Evolutionary conservation across 2,329 filamentous ascomycete genomes (phyloP), one percentile per base, ranked within the genome.

Genomic region (Hypocrella siamensis): DNA sequence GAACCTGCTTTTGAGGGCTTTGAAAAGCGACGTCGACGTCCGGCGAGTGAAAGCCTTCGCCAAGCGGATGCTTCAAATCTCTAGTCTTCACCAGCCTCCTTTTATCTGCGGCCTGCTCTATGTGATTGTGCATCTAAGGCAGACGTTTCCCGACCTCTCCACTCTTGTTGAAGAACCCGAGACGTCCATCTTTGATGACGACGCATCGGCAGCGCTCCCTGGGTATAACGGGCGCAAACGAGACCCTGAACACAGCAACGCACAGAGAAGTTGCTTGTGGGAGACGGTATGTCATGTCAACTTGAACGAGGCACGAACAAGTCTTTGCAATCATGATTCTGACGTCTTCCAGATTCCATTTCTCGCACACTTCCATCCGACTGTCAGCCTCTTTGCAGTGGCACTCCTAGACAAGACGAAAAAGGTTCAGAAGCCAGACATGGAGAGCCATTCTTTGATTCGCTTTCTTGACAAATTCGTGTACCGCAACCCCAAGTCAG

Each of bases 391-490:
- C 5, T 88, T 85, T 48, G 85, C 88, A 1, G 62, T 67, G 12
- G 74, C 76, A 35, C 59, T 96, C 25, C 56, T 93, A 7, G 63
- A 69, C 31, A 70, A 75, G 36, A 69, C 77, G 41, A 67, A 74
- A 31, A 75, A 83, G 53, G 77, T 82, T 37, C 74, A 81, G 39
- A 96, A 96, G 54, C 86, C 90, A 0, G 90, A 98, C 45, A 66
- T 94, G 31, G 78, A 81, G 12, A 77, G 84, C 35, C 88, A 96
- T 53, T 90, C 83, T 2, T 69, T 98, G 30, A 90, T 90, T 47
- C 80, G 92, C 53, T 98, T 98, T 65, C 66, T 98, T 35, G 90
- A 98, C 57, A 86, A 92, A 44, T 98, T 98, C 54, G 84, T 93
- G n/a, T 98, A 96, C 66, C 79, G 83, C 43, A 93, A 90, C 45